Conservation (phyloP, 1,284 basidiomycete species). For the Bjerkandera adusta region DNA sequence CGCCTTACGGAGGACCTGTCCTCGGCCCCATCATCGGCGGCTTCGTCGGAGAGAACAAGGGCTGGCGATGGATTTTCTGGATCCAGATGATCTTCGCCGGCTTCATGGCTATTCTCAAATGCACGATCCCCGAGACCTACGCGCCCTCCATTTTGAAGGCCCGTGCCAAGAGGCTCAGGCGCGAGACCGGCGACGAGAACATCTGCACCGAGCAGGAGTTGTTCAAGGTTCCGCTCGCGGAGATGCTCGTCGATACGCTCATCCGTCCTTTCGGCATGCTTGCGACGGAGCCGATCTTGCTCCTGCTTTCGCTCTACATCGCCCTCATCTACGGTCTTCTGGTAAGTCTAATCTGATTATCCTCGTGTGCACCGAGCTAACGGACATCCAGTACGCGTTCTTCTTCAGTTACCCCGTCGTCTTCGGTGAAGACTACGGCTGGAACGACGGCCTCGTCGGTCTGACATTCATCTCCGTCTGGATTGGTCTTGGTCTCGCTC, state of each 20-base stretch:
- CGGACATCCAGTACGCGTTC: slow-evolving; percentile 37
- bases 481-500: slow-evolving; percentile 58
- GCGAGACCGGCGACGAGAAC: slow-evolving; percentile 39
- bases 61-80: slow-evolving; percentile 46
- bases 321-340: slow-evolving; percentile 67
- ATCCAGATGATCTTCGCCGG: slow-evolving; percentile 51
- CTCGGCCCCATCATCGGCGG: slow-evolving; percentile 59
- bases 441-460: slow-evolving; percentile 55
- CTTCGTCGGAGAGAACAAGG: slow-evolving; percentile 40
- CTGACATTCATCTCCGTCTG: slow-evolving; percentile 72
- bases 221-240: slow-evolving; percentile 52
- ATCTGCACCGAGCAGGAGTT: slow-evolving; percentile 62
- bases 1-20: slow-evolving; percentile 65
- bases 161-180: slow-evolving; percentile 26
- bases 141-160: slow-evolving; percentile 48
- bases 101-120: slow-evolving; percentile 35
- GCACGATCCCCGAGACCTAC: slow-evolving; percentile 55
- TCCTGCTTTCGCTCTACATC: slow-evolving; percentile 67
- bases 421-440: slow-evolving; percentile 47
- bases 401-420: slow-evolving; percentile 62
- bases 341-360: slow-evolving; percentile 34
- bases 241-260: slow-evolving; percentile 52
- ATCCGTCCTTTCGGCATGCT: slow-evolving; percentile 67
- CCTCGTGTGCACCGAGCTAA: slow-evolving; percentile 21
- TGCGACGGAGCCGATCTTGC: slow-evolving; percentile 62